phyloP scores from a whole-genome alignment of 75 land plant species.

The Selaginella moellendorffii region DNA sequence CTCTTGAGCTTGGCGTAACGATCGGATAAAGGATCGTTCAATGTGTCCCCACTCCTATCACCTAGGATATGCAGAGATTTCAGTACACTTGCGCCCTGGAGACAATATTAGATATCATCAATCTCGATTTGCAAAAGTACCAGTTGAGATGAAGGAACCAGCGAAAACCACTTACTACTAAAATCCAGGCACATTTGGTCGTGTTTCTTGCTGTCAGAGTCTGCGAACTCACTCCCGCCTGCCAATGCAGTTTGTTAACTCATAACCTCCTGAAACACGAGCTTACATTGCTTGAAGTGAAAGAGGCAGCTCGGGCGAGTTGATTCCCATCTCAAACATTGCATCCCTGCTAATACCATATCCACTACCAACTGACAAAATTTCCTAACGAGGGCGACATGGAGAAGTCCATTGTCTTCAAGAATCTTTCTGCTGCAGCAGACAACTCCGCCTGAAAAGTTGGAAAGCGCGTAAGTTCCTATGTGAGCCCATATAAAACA shows the following conservation, averaged over 20 bases:
- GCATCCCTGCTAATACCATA: constrained; percentile 30
- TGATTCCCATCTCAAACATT: constrained; percentile 47
- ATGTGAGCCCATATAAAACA: not conserved
- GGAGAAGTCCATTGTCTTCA: no score
- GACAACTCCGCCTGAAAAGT: constrained; percentile 8
- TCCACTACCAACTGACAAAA: not conserved
- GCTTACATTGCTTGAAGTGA: constrained; percentile 46
- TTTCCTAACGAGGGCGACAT: no score
- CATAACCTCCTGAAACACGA: not conserved
- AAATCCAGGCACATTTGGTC: constrained; percentile 42
- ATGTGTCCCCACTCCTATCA: not conserved
- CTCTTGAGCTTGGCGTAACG: constrained; percentile 1
- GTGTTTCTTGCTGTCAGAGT: constrained; percentile 15
- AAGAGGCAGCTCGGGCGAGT: constrained; percentile 46
- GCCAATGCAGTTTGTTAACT: constrained; percentile 18
- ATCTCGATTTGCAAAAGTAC: constrained; percentile 13
- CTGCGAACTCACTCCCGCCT: constrained; percentile 37
- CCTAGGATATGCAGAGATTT: not conserved
- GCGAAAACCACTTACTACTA: constrained; percentile 58
- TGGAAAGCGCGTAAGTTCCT: constrained; percentile 10
- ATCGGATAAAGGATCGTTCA: constrained; percentile 9
- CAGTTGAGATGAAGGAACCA: constrained; percentile 43
- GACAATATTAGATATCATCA: not conserved
- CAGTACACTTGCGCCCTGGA: not conserved
- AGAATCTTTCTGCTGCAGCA: constrained; percentile 4